Evolutionary conservation across 2,329 filamentous ascomycete genomes (phyloP).

Genomic region (Trichoderma sp.): DNA sequence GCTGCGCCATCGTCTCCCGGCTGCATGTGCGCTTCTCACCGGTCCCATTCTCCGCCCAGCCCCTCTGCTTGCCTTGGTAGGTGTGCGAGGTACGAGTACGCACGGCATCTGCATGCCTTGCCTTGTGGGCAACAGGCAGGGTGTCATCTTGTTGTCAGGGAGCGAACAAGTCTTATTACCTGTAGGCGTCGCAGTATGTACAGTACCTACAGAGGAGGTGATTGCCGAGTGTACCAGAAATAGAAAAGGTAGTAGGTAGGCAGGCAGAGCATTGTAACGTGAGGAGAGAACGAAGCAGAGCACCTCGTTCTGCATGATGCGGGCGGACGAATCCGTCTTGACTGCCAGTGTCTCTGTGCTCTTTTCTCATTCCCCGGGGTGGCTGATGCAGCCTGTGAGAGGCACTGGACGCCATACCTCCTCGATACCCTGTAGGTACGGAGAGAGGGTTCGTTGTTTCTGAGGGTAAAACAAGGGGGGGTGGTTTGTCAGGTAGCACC

Average conservation of each 20-base stretch:
- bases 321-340: neutral
- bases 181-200: no score
- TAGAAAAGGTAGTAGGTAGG: no score
- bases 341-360: no score
- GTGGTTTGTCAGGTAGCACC: no score
- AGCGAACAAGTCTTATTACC: neutral
- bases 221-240: neutral
- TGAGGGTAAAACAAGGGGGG: no score
- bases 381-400: neutral
- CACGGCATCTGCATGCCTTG: neutral
- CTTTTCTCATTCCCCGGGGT: no score
- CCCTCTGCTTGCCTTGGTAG: neutral
- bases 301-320: neutral
- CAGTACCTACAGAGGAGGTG: no score
- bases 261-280: neutral
- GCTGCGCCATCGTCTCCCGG: constrained; percentile 6
- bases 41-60: constrained; percentile 1
- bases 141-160: neutral
- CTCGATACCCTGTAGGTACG: no score
- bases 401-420: no score
- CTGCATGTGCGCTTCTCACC: constrained; percentile 19
- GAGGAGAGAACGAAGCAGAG: neutral
- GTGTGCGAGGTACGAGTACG: neutral
- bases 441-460: no score
- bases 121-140: neutral